Evolutionary conservation across 2,329 filamentous ascomycete species (phyloP).

Genomic region (Arthrocladium fulminans): DNA sequence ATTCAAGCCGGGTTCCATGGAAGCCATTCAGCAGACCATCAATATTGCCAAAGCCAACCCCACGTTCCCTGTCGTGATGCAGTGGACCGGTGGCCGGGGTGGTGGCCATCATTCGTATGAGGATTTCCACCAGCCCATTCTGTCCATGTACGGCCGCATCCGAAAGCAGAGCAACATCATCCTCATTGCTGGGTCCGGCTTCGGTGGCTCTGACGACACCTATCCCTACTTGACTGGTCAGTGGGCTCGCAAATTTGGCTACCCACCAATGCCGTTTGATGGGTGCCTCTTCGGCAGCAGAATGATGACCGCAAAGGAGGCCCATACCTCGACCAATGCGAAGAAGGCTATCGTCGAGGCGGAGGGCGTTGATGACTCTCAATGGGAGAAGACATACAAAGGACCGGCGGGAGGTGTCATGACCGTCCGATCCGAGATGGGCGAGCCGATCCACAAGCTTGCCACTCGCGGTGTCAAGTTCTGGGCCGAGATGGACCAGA

Average conservation of each 20-base stretch:
- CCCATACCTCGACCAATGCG: slow-evolving; percentile 74
- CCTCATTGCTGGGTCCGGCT: slow-evolving; percentile 81
- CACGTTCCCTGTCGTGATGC: slow-evolving; percentile 80
- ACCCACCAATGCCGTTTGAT: slow-evolving; percentile 89
- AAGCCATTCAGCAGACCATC: slow-evolving; percentile 80
- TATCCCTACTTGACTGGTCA: slow-evolving; percentile 84
- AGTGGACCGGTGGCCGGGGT: slow-evolving; percentile 91
- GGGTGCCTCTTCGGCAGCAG: slow-evolving; percentile 84
- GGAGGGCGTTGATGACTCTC: slow-evolving; percentile 65
- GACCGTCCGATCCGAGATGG: slow-evolving; percentile 97
- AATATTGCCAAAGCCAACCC: slow-evolving; percentile 94
- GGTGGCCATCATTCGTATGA: slow-evolving; percentile 93
- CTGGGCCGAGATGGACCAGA: slow-evolving; percentile 98
- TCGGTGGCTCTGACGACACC: slow-evolving; percentile 80
- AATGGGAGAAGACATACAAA: slow-evolving; percentile 93
- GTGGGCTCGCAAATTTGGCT: slow-evolving; percentile 81
- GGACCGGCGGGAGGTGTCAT: slow-evolving; percentile 86
- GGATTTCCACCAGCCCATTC: slow-evolving; percentile 85
- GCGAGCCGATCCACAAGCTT: slow-evolving; percentile 97
- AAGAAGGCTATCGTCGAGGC: slow-evolving; percentile 88
- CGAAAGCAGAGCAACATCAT: slow-evolving; percentile 79
- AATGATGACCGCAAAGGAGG: slow-evolving; percentile 92
- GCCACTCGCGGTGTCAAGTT: slow-evolving; percentile 92
- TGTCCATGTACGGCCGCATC: slow-evolving; percentile 85
- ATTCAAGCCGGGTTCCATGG: slow-evolving; percentile 86